Percentiles rank a stretch among this genome's conserved stretches.
phyloP scores from a whole-genome alignment of 768 basidiomycete species.

The Cystofilobasidium macerans region DNA sequence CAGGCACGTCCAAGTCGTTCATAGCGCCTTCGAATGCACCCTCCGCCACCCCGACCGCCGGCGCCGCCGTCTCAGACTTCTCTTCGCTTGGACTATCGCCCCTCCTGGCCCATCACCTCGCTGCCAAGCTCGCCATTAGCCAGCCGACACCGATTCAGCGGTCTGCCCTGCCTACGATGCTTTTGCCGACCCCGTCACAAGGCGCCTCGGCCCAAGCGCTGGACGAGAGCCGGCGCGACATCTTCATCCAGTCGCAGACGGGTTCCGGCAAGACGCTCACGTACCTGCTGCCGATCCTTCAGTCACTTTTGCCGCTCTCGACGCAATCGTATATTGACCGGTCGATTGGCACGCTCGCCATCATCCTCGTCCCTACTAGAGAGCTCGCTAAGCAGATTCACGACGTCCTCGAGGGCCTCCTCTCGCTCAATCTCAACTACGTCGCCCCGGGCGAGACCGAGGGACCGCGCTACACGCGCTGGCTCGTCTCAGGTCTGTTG shows the following conservation, averaged over 20 bases:
- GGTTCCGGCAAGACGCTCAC: slow-evolving; percentile 69
- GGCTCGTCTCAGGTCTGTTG: slow-evolving; percentile 85
- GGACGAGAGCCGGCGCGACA: slow-evolving; percentile 46
- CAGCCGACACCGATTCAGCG: slow-evolving; percentile 87
- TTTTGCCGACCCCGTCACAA: slow-evolving; percentile 38
- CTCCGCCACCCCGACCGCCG: not conserved
- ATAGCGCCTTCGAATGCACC: slow-evolving; percentile 34
- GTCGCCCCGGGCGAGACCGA: slow-evolving; percentile 38
- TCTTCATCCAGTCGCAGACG: slow-evolving; percentile 91
- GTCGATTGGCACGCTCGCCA: slow-evolving; percentile 83
- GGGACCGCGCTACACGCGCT: slow-evolving; percentile 48
- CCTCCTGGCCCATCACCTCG: slow-evolving; percentile 64
- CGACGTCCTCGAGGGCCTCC: slow-evolving; percentile 74
- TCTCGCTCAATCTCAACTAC: slow-evolving; percentile 55
- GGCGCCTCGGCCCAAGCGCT: no score
- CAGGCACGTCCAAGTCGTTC: slow-evolving; percentile 14
- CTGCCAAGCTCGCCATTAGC: slow-evolving; percentile 63
- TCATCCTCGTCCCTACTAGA: slow-evolving; percentile 88
- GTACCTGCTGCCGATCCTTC: slow-evolving; percentile 86
- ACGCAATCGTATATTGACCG: slow-evolving; percentile 87
- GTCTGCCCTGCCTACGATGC: slow-evolving; percentile 55
- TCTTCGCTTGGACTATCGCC: slow-evolving; percentile 70
- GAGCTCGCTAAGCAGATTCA: slow-evolving; percentile 95
- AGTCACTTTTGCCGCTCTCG: slow-evolving; percentile 82
- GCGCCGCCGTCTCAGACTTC: slow-evolving; percentile 47